Conservation (phyloP, 345 rosid genomes). For the Hypericum androsaemum region DNA sequence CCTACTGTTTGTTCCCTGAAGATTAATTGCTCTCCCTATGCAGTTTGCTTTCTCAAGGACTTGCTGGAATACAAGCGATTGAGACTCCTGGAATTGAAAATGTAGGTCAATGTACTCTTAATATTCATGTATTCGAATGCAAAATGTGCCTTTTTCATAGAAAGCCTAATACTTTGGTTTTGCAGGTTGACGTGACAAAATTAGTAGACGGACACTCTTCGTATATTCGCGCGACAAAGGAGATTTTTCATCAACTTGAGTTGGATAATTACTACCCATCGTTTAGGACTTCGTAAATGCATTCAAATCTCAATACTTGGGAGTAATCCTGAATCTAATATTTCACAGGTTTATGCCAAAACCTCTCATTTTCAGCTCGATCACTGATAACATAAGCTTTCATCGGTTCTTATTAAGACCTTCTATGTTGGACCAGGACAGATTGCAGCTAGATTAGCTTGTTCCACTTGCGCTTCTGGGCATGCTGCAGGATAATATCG, state of each 20-base stretch:
- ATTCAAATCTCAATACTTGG: too few species aligned
- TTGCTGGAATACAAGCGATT: slow-evolving; percentile 87
- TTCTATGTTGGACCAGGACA: too few species aligned
- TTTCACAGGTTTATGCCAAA: too few species aligned
- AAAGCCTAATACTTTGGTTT: not conserved
- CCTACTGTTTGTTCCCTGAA: too few species aligned
- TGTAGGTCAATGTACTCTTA: slow-evolving; percentile 29
- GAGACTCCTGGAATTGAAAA: slow-evolving; percentile 73
- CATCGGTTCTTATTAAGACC: too few species aligned
- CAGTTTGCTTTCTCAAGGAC: slow-evolving; percentile 81
- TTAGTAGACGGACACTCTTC: slow-evolving; percentile 84
- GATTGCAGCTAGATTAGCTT: too few species aligned
- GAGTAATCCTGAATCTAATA: too few species aligned
- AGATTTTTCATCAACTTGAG: slow-evolving; percentile 70
- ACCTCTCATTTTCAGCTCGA: too few species aligned
- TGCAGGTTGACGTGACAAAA: slow-evolving; percentile 74
- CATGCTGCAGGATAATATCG: too few species aligned
- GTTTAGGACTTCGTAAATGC: slow-evolving; percentile 21
- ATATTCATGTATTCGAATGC: slow-evolving; percentile 2
- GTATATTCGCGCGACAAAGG: slow-evolving; percentile 68
- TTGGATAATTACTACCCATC: slow-evolving; percentile 72
- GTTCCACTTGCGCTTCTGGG: too few species aligned
- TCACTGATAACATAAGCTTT: too few species aligned
- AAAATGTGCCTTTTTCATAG: not conserved
- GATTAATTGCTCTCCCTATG: slow-evolving; percentile 1